Evolutionary conservation across 805 yeast species (phyloP).

Genomic region (Hanseniaspora nectarophila): DNA sequence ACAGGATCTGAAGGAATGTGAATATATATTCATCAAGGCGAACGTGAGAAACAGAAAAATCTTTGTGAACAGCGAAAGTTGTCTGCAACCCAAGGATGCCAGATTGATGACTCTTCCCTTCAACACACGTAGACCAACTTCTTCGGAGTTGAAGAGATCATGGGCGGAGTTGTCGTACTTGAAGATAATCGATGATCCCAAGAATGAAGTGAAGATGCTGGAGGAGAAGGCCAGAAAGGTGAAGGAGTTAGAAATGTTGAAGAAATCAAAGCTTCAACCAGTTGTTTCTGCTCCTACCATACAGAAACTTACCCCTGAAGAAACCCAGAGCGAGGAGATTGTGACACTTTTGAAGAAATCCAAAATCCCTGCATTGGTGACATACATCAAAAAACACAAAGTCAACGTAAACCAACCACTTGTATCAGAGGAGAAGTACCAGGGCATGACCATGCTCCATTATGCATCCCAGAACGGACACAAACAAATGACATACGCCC

Average conservation of each 20-base stretch:
- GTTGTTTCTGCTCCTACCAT: slow-evolving; percentile 31
- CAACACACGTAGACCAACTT: slow-evolving; percentile 78
- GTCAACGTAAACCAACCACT: slow-evolving; percentile 43
- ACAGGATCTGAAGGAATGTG: slow-evolving; percentile 45
- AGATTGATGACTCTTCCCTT: slow-evolving; percentile 70
- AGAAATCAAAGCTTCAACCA: slow-evolving; percentile 20
- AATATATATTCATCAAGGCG: slow-evolving; percentile 67
- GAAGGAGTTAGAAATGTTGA: slow-evolving; percentile 25
- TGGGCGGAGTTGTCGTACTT: slow-evolving; percentile 70
- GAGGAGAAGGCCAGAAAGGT: slow-evolving; percentile 20
- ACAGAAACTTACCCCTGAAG: slow-evolving; percentile 16
- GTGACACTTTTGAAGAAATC: slow-evolving; percentile 53
- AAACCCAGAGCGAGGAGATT: slow-evolving; percentile 44
- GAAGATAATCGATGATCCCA: slow-evolving; percentile 43
- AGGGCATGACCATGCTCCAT: slow-evolving; percentile 41
- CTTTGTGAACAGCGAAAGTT: slow-evolving; percentile 50
- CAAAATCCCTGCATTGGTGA: slow-evolving; percentile 59
- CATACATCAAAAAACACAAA: slow-evolving; percentile 48
- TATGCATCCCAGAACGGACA: slow-evolving; percentile 61
- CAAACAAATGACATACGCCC: slow-evolving; percentile 49
- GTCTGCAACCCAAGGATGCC: slow-evolving; percentile 40
- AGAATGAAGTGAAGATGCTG: slow-evolving; percentile 15
- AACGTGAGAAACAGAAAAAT: slow-evolving; percentile 51
- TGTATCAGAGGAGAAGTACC: slow-evolving; percentile 43
- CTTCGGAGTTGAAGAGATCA: slow-evolving; percentile 64